Conservation (phyloP, 768 basidiomycete species). For the Leccinum barrowsii region DNA sequence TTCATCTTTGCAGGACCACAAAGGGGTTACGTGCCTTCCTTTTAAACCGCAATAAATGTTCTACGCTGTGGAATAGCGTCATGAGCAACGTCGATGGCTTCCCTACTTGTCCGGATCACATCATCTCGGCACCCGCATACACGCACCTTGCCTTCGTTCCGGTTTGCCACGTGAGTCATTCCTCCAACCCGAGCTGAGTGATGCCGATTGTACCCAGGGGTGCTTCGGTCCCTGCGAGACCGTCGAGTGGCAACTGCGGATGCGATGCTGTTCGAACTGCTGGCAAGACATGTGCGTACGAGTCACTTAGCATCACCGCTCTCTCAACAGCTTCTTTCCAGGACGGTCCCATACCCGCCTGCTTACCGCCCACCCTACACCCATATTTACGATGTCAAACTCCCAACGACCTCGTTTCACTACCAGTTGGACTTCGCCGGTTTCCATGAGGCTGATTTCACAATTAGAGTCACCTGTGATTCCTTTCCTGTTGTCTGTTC, state of each 20-base stretch:
- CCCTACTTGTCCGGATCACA: slow-evolving; percentile 24
- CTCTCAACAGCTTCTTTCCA: slow-evolving; percentile 1
- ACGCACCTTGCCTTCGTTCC: slow-evolving; percentile 26
- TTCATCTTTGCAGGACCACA: slow-evolving; percentile 30
- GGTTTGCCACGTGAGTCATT: slow-evolving; percentile 29
- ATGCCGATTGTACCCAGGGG: not conserved
- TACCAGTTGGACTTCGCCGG: not conserved
- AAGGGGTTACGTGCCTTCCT: slow-evolving; percentile 24
- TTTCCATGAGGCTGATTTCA: not conserved
- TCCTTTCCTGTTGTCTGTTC: not conserved
- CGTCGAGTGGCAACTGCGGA: slow-evolving; percentile 12
- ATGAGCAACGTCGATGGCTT: slow-evolving; percentile 22
- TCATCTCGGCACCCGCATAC: slow-evolving; percentile 26
- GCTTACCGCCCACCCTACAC: no score
- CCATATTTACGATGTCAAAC: not conserved
- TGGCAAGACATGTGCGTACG: slow-evolving; percentile 9
- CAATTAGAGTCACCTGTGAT: not conserved
- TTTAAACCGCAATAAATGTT: slow-evolving; percentile 15
- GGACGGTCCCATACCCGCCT: not conserved
- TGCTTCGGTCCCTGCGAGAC: slow-evolving; percentile 1
- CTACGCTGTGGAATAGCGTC: slow-evolving; percentile 25
- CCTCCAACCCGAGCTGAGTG: not conserved
- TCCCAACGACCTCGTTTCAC: not conserved
- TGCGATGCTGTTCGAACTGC: slow-evolving; percentile 9
- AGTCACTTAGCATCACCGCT: not conserved